Evolutionary conservation across 192 early-diverging fungal species (phyloP).

Genomic region (Podila epigama): DNA sequence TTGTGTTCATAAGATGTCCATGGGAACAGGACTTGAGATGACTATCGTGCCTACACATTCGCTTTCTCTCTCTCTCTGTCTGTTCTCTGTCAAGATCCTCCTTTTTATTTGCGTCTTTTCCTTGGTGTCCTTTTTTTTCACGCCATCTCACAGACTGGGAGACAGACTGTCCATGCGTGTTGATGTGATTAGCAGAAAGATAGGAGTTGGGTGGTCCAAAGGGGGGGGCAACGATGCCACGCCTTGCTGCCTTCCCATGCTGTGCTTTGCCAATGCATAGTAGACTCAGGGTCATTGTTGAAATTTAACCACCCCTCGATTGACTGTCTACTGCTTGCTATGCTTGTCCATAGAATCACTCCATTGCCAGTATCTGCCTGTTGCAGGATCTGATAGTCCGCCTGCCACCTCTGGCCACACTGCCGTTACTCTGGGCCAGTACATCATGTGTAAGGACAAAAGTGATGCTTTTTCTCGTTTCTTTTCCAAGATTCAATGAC

Average conservation of each 20-base stretch:
- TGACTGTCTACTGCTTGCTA: neutral
- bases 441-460: slow-evolving; percentile 43
- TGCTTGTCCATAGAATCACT: slow-evolving; percentile 21
- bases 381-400: slow-evolving; percentile 18
- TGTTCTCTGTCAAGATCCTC: neutral
- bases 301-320: too few species aligned
- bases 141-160: neutral
- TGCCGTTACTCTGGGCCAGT: slow-evolving; percentile 44
- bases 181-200: too few species aligned
- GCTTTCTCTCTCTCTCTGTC: too few species aligned
- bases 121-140: neutral
- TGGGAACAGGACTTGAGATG: too few species aligned
- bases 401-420: slow-evolving; percentile 32
- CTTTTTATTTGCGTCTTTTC: neutral
- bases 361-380: slow-evolving; percentile 22
- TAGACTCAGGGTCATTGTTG: too few species aligned
- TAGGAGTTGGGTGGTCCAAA: too few species aligned
- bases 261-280: too few species aligned
- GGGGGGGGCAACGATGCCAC: too few species aligned
- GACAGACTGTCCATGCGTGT: neutral
- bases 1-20: too few species aligned
- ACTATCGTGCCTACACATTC: too few species aligned
- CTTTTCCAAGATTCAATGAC: too few species aligned
- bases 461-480: neutral
- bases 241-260: too few species aligned